Evolutionary conservation across 1,139 yeast species (phyloP).

Genomic region (Yamadazyma atlantica): DNA sequence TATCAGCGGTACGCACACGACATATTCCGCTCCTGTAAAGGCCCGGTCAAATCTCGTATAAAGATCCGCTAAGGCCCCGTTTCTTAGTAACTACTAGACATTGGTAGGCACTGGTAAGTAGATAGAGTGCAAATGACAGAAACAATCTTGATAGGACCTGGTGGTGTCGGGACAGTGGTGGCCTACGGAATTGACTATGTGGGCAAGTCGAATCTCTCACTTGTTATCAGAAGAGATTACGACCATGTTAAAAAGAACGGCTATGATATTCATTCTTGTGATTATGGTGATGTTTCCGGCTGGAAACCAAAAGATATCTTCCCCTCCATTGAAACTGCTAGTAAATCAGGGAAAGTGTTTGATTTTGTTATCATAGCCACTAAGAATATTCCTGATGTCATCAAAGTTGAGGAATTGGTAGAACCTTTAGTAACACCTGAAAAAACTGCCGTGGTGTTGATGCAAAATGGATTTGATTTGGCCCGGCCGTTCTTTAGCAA

Average conservation of each 20-base stretch:
- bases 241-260: constrained; percentile 27
- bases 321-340: constrained; percentile 24
- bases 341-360: constrained; percentile 17
- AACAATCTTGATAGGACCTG: constrained; percentile 38
- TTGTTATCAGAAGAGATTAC: constrained; percentile 36
- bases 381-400: constrained; percentile 27
- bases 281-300: constrained; percentile 29
- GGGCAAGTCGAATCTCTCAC: constrained; percentile 52
- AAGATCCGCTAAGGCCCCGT: no score
- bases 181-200: constrained; percentile 54
- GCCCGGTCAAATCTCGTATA: no score
- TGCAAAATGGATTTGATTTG: constrained; percentile 35
- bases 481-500: constrained; percentile 19
- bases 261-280: constrained; percentile 27
- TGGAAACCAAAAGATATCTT: constrained; percentile 28
- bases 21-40: no score
- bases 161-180: constrained; percentile 70
- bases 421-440: constrained; percentile 11
- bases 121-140: background rate
- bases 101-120: no score
- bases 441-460: constrained; percentile 21
- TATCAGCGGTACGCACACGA: no score
- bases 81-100: no score
- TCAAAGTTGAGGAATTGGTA: constrained; percentile 10
- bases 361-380: constrained; percentile 35